phyloP scores from a whole-genome alignment of 1,284 basidiomycete genomes.

The Crucibulum parvulum region DNA sequence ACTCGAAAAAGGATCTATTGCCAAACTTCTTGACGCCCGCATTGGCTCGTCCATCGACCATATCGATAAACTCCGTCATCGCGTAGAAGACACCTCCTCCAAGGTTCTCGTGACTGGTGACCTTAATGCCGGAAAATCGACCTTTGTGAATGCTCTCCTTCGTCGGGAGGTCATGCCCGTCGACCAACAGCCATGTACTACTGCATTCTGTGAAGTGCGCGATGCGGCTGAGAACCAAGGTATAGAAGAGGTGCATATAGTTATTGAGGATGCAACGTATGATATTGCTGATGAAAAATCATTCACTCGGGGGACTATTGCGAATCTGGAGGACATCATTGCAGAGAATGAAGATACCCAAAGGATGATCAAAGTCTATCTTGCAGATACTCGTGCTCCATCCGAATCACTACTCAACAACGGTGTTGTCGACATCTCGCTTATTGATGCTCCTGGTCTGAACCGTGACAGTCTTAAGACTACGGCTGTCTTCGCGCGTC shows the following conservation, averaged over 20 bases:
- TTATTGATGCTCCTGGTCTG: slow-evolving; percentile 98
- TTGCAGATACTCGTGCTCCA: slow-evolving; percentile 76
- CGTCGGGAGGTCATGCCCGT: slow-evolving; percentile 93
- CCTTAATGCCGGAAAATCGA: slow-evolving; percentile 98
- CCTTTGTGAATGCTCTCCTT: slow-evolving; percentile 95
- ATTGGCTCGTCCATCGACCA: slow-evolving; percentile 83
- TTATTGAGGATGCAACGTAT: slow-evolving; percentile 78
- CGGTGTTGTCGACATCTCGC: slow-evolving; percentile 96
- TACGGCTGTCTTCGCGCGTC: slow-evolving; percentile 94
- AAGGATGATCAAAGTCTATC: slow-evolving; percentile 84
- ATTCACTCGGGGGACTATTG: slow-evolving; percentile 73
- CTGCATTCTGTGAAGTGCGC: slow-evolving; percentile 97
- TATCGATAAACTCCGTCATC: slow-evolving; percentile 84
- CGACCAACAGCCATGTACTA: slow-evolving; percentile 98
- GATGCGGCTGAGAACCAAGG: slow-evolving; percentile 87
- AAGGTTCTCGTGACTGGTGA: slow-evolving; percentile 99
- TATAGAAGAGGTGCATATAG: slow-evolving; percentile 84
- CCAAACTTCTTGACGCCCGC: slow-evolving; percentile 90
- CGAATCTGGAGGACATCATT: slow-evolving; percentile 84
- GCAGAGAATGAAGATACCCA: slow-evolving; percentile 80
- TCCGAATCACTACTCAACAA: slow-evolving; percentile 92
- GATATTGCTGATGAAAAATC: slow-evolving; percentile 77
- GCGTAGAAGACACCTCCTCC: slow-evolving; percentile 92
- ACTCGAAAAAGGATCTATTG: slow-evolving; percentile 92
- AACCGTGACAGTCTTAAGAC: slow-evolving; percentile 98